phyloP scores from a whole-genome alignment of 2,329 filamentous ascomycete species.

The Pezicula rhizophila region DNA sequence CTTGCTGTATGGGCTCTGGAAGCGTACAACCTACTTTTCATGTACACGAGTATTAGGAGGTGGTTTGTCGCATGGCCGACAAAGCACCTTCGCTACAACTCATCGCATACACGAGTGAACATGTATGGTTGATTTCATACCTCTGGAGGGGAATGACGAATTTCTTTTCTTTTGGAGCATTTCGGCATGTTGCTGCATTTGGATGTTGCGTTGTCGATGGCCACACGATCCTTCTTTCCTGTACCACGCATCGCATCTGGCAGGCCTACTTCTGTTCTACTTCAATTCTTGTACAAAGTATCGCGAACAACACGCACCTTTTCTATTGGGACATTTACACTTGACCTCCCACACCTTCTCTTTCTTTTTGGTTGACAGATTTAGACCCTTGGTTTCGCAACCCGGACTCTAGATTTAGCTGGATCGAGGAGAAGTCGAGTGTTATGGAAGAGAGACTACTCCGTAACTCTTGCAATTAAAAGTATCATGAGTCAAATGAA shows the following conservation, averaged over 20 bases:
- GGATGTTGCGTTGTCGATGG: background rate
- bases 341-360: no score
- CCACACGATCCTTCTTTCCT: background rate
- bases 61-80: constrained; percentile 11
- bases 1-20: constrained; percentile 13
- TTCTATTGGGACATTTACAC: no score
- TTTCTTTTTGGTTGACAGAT: no score
- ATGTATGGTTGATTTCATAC: constrained; percentile 10
- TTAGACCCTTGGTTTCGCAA: no score
- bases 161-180: constrained; percentile 3
- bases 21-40: constrained; percentile 14
- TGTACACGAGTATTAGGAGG: constrained; percentile 15
- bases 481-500: no score
- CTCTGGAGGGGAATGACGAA: constrained; percentile 5
- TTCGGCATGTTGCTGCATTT: background rate
- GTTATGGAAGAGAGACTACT: no score
- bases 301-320: background rate
- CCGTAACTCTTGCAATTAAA: no score
- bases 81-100: constrained; percentile 10
- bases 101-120: constrained; percentile 7
- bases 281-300: constrained; percentile 8
- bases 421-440: no score
- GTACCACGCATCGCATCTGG: background rate
- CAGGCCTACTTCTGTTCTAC: background rate
- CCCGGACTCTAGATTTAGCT: no score